A percentile compares a stretch with the other conserved stretches of the same genome.
phyloP scores from a whole-genome alignment of 306 rosid genomes.

The Arachis hypogaea region DNA sequence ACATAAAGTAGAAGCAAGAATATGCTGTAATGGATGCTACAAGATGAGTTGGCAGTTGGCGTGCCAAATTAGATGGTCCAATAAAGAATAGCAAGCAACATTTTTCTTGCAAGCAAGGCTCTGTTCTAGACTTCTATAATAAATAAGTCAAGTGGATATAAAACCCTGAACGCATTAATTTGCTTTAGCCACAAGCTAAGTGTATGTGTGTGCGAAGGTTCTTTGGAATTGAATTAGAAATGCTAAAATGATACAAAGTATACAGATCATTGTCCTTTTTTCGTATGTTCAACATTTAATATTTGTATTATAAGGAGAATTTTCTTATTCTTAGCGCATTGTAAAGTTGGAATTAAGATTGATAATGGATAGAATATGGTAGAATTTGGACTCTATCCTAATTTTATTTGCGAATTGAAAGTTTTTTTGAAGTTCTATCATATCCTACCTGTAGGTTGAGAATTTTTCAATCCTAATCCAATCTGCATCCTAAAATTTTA shows the following conservation, averaged over 20 bases:
- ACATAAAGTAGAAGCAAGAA: not conserved
- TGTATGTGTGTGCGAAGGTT: not conserved
- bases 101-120: conserved; percentile 41
- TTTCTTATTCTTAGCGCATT: not conserved
- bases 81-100: not conserved
- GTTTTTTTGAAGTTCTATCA: no score
- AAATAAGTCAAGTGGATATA: not conserved
- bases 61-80: conserved; percentile 1
- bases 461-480: no score
- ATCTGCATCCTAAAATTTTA: no score
- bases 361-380: no score
- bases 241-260: not conserved
- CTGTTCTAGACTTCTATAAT: conserved; percentile 14
- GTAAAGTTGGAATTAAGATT: not conserved
- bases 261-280: not conserved
- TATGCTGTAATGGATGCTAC: conserved; percentile 6
- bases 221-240: conserved; percentile 25
- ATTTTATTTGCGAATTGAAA: no score
- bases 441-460: no score
- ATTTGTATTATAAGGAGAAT: no score
- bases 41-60: conserved; percentile 4
- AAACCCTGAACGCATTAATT: not conserved
- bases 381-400: no score
- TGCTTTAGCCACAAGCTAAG: conserved; percentile 16
- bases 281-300: not conserved